Percentiles rank a stretch among this genome's conserved stretches.
Evolutionary conservation across 768 basidiomycete genomes (phyloP).

Genomic region (Cantharellus anzutake): DNA sequence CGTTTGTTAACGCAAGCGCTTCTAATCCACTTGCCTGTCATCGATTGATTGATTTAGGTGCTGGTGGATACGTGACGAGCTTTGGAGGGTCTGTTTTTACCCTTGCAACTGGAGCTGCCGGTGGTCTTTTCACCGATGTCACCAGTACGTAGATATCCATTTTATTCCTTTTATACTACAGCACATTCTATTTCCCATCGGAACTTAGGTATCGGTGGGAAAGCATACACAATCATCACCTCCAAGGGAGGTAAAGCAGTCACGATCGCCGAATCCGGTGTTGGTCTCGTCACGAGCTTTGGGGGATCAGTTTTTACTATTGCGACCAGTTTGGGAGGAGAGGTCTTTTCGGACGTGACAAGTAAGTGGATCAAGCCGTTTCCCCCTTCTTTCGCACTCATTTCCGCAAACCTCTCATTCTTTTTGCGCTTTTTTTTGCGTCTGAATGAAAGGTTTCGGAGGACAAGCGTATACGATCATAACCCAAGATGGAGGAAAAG

Average conservation of each 20-base stretch:
- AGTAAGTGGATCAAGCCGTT: too few relatives aligned
- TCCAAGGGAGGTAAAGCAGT: constrained; percentile 38
- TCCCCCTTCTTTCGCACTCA: too few relatives aligned
- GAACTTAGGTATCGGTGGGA: constrained; percentile 31
- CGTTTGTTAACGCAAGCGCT: background rate
- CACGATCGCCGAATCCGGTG: constrained; percentile 32
- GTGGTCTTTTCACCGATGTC: background rate
- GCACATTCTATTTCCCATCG: background rate
- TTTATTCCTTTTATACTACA: background rate
- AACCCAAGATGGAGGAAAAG: constrained; percentile 2
- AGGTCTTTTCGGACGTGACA: too few relatives aligned
- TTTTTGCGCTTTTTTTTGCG: too few relatives aligned
- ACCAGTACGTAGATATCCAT: background rate
- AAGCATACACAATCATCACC: constrained; percentile 34
- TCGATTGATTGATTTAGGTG: background rate
- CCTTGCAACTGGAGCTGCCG: background rate
- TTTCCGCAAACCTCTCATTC: too few relatives aligned
- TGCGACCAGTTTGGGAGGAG: constrained; percentile 13
- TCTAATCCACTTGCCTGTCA: too few relatives aligned
- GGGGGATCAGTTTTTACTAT: constrained; percentile 36
- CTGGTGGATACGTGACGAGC: background rate
- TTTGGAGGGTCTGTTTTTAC: background rate
- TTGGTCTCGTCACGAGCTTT: constrained; percentile 24
- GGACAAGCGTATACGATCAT: background rate
- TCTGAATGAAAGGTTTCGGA: too few relatives aligned